phyloP scores from a whole-genome alignment of 495 filamentous ascomycete species.

The Massariosphaeria phaeospora region DNA sequence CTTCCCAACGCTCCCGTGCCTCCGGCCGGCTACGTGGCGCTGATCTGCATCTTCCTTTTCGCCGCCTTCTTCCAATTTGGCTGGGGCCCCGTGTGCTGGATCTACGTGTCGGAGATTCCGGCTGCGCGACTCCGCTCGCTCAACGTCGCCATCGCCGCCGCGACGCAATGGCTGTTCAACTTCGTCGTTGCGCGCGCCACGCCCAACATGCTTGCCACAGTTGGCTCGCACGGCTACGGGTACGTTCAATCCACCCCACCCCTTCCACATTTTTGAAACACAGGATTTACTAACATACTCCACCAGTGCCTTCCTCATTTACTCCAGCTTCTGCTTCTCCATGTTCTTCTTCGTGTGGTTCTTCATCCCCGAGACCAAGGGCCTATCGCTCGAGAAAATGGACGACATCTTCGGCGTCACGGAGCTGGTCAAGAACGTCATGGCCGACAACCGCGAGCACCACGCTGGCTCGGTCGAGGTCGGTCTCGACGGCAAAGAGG shows the following conservation, averaged over 20 bases:
- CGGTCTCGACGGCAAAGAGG: conserved; percentile 23
- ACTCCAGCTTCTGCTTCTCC: conserved; percentile 34
- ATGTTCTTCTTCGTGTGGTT: conserved; percentile 39
- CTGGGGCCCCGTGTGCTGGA: conserved; percentile 40
- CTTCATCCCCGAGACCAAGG: conserved; percentile 40
- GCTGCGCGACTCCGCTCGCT: conserved; percentile 32
- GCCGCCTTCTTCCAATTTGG: conserved; percentile 38
- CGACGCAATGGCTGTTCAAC: conserved; percentile 43
- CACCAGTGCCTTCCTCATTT: conserved; percentile 34
- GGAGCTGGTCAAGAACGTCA: conserved; percentile 28
- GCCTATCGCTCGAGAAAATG: conserved; percentile 37
- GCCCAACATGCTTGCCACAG: conserved; percentile 35
- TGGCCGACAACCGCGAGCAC: conserved; percentile 22
- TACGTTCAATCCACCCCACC: conserved; percentile 2
- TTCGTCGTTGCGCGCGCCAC: conserved; percentile 38
- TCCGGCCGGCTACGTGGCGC: conserved; percentile 35
- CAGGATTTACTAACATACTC: neutral
- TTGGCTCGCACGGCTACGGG: conserved; percentile 36
- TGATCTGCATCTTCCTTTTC: conserved; percentile 39
- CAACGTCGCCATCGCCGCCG: conserved; percentile 38
- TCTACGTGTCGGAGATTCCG: conserved; percentile 40
- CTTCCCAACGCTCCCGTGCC: conserved; percentile 37
- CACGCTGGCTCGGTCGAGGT: neutral
- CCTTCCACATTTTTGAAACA: neutral
- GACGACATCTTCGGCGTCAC: conserved; percentile 40